These are phyloP conservation scores for Microbotryum scabiosae DNA, from an alignment of 1,284 basidiomycete species.

Conservation along the genomic window DNA sequence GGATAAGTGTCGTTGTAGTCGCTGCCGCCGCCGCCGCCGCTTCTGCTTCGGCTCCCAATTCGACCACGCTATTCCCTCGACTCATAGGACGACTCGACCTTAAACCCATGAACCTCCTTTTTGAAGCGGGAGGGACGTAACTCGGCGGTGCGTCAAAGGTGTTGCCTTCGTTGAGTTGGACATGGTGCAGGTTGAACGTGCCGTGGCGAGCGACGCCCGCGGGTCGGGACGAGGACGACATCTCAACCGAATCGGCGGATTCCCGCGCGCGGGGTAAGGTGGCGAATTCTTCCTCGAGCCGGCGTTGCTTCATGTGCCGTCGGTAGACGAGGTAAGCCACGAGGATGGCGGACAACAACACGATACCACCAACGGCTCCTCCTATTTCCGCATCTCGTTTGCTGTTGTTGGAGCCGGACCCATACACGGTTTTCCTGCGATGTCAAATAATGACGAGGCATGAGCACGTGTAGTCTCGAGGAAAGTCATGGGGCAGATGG, in stretches of 20 bases:
- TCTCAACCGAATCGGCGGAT: constrained; percentile 2
- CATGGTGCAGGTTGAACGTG: constrained; percentile 20
- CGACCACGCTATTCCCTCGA: neutral
- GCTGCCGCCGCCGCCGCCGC: neutral
- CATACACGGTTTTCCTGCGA: constrained; percentile 11
- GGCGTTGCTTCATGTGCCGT: neutral
- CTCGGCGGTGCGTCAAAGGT: constrained; percentile 11
- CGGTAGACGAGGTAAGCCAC: neutral
- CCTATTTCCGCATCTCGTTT: neutral
- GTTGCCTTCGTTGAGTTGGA: constrained; percentile 16
- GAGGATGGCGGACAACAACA: constrained; percentile 6
- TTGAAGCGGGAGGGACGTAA: constrained; percentile 2
- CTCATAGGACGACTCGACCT: no score
- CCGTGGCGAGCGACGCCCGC: constrained; percentile 10
- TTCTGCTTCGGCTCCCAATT: neutral
- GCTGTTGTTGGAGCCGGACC: neutral
- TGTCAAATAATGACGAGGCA: neutral
- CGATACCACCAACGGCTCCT: constrained; percentile 10
- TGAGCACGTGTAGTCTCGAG: neutral
- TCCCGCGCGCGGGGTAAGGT: neutral
- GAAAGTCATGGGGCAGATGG: neutral
- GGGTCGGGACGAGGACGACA: neutral
- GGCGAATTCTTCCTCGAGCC: neutral
- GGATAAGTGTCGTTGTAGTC: neutral
- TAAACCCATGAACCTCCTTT: neutral